Base-by-base conservation (phyloP, 1,139 yeast species). In the Spencermartinsiella ligniputridi region DNA sequence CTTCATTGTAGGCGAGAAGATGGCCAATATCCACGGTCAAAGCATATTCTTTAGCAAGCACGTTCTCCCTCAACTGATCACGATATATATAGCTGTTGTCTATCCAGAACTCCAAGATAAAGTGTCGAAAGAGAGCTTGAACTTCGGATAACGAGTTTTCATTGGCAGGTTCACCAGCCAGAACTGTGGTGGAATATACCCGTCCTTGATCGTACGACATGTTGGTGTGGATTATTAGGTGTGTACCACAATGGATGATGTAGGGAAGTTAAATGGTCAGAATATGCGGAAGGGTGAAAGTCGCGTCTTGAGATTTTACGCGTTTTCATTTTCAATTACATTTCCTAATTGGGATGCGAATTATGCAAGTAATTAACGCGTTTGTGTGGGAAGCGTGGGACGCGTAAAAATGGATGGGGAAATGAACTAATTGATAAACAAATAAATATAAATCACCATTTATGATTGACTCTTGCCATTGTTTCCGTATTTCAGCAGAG, bases 51-150 rank as follows among this genome's bases (percentile, higher is more conserved):
- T 83, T 82, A 52, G 88, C 82, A 46, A 90, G 71, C 45, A 94
- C 72, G 63, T 90, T 89, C 58, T 89, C 96, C 55, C 97, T 75
- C 45, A 94, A 72, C 63, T 90, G 97, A 56, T 89, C 96, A 71
- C 98, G 69, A 70, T 94, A 94, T 37, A 89, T 72, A 66, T 86
- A 92, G 62, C 81, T 83, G 46, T 87, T 78, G 58, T 86, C 85
- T 52, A 87, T 74, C 67, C 95, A 78, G 63, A 87, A 94, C 63
- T 90, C 96, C 48, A 89, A 73, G 40, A 94, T 76, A 63, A 94
- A 94, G 53, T 80, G 74, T 52, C 83, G 79, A 71, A 92, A 89
- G 16, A 90, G 87, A 54, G 79, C 78, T 60, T 83, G 81, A 54
- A 88, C 76, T 63, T 87, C 96, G 47, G 85, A 78, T 65, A 79